Evolutionary conservation across 179 eudicot genomes (phyloP).

Genomic region (Actinidia polygama): DNA sequence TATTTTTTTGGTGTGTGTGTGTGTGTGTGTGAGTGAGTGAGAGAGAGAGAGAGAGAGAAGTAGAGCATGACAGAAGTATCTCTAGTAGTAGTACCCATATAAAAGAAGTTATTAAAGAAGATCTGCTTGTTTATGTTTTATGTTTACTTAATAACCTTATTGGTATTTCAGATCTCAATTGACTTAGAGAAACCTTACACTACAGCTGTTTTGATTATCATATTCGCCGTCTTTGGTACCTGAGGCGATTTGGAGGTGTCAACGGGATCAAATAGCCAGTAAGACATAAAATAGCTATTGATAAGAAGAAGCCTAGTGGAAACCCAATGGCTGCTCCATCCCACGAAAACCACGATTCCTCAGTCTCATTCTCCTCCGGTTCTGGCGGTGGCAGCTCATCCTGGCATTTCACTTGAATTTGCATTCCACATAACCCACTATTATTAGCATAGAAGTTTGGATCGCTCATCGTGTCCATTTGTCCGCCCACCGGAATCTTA

Average conservation of each 20-base stretch:
- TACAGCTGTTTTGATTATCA: neutral
- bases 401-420: conserved; percentile 49
- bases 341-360: conserved; percentile 46
- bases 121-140: neutral
- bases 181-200: neutral
- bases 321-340: conserved; percentile 47
- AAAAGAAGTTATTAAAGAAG: too few species aligned
- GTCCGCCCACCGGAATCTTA: conserved; percentile 48
- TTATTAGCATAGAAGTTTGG: conserved; percentile 50
- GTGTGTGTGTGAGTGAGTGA: too few species aligned
- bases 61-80: too few species aligned
- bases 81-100: too few species aligned
- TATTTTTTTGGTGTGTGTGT: too few species aligned
- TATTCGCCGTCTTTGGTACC: neutral
- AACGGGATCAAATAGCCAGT: conserved; percentile 27
- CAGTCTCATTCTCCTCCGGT: conserved; percentile 3
- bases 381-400: conserved; percentile 15
- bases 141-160: neutral
- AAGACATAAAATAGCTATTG: conserved; percentile 24
- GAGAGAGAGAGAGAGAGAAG: too few species aligned
- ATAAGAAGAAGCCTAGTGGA: conserved; percentile 42
- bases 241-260: conserved; percentile 7
- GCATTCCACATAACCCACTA: conserved; percentile 56
- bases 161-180: neutral
- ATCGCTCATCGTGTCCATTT: conserved; percentile 51